These are phyloP conservation scores for Lactifluus volemus DNA, from an alignment of 768 basidiomycete species.

Conservation along the genomic window DNA sequence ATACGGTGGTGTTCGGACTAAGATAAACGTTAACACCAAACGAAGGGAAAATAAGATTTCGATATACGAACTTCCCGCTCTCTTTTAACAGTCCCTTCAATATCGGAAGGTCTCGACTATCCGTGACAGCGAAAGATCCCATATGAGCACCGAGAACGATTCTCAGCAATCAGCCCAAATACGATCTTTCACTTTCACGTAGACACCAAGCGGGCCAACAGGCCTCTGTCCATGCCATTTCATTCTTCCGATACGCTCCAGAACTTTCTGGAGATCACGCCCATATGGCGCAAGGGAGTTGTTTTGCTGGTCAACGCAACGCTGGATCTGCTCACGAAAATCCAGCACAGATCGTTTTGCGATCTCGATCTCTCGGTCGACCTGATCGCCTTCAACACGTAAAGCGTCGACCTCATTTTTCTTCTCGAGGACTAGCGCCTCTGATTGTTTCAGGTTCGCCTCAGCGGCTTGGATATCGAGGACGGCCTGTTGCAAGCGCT, in stretches of 20 bases:
- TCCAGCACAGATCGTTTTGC: conserved; percentile 37
- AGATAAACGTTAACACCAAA: neutral
- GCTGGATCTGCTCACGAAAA: conserved; percentile 41
- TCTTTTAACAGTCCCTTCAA: conserved; percentile 50
- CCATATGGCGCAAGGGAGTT: conserved; percentile 59
- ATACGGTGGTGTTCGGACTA: conserved; percentile 43
- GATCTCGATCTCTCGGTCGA: conserved; percentile 27
- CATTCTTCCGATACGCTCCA: conserved; percentile 41
- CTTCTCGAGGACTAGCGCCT: neutral
- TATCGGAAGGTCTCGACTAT: conserved; percentile 48
- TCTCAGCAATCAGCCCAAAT: conserved; percentile 62
- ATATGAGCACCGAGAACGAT: conserved; percentile 49
- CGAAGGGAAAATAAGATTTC: neutral
- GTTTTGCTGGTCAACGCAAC: conserved; percentile 42
- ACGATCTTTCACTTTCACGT: conserved; percentile 65
- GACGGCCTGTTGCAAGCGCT: conserved; percentile 41
- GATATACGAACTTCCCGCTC: conserved; percentile 50
- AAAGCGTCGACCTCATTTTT: neutral
- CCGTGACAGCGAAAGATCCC: conserved; percentile 66
- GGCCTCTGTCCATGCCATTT: conserved; percentile 60
- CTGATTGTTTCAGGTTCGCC: conserved; percentile 1
- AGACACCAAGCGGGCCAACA: conserved; percentile 71
- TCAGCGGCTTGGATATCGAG: conserved; percentile 20
- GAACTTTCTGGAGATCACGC: conserved; percentile 45
- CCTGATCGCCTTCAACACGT: conserved; percentile 28